phyloP scores from a whole-genome alignment of 1,139 yeast genomes.

The Nakaseomyces sp. region DNA sequence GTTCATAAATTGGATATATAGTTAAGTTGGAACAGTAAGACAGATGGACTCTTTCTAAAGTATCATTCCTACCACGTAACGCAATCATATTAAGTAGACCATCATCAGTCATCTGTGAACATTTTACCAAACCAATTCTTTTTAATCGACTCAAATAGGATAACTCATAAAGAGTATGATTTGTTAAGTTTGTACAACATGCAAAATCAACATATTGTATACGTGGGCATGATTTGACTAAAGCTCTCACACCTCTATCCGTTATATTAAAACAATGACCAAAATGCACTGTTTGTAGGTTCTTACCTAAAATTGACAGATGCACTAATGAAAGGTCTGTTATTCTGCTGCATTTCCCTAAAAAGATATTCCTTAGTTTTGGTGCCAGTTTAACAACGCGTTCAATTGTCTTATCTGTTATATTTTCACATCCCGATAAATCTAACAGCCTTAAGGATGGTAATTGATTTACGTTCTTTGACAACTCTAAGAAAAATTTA shows the following conservation, averaged over 20 bases:
- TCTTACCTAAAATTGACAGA: conserved; percentile 65
- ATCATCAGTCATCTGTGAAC: conserved; percentile 77
- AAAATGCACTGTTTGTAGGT: conserved; percentile 80
- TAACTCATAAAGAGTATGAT: conserved; percentile 70
- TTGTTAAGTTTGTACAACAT: conserved; percentile 84
- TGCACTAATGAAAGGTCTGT: conserved; percentile 77
- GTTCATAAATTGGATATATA: conserved; percentile 57
- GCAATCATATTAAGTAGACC: conserved; percentile 75
- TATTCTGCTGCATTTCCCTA: conserved; percentile 81
- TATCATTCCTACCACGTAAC: conserved; percentile 61
- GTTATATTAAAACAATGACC: conserved; percentile 92
- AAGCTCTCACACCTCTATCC: conserved; percentile 70
- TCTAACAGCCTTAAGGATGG: conserved; percentile 69
- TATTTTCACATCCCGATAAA: conserved; percentile 72
- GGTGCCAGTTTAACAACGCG: conserved; percentile 73
- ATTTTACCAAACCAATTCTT: conserved; percentile 88
- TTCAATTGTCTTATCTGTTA: conserved; percentile 74
- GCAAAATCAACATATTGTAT: conserved; percentile 92
- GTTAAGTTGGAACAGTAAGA: conserved; percentile 83
- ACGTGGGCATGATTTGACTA: conserved; percentile 73
- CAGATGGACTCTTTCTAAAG: conserved; percentile 84
- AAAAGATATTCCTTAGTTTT: conserved; percentile 71
- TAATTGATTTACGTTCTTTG: conserved; percentile 27
- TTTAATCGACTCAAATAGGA: conserved; percentile 72
- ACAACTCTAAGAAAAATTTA: conserved; percentile 29